A percentile compares a stretch with the other conserved stretches of the same genome.
Conservation (phyloP, 768 basidiomycete genomes). For the Russula brevipes region DNA sequence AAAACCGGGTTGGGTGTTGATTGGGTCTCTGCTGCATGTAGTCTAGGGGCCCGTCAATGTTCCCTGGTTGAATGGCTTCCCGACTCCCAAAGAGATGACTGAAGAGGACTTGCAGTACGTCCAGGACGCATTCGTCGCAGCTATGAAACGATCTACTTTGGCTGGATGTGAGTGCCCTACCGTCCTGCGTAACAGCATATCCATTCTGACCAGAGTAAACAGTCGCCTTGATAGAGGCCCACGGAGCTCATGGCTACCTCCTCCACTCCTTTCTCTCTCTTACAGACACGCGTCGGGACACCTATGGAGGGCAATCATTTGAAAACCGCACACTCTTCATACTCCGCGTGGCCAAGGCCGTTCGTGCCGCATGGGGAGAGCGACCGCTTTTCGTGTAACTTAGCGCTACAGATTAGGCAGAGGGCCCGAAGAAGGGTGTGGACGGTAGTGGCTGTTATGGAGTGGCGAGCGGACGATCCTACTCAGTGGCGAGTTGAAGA, state of each 20-base stretch:
- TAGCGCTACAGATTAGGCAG: constrained; percentile 51
- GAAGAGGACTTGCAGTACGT: constrained; percentile 49
- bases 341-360: constrained; percentile 47
- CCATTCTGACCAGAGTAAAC: background rate
- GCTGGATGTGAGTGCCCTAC: constrained; percentile 49
- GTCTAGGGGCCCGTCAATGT: constrained; percentile 60
- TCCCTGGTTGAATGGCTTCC: constrained; percentile 47
- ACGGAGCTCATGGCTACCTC: constrained; percentile 71
- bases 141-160: constrained; percentile 49
- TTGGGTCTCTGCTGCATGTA: constrained; percentile 26
- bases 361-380: constrained; percentile 52
- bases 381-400: constrained; percentile 68
- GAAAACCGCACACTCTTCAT: constrained; percentile 65
- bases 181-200: background rate
- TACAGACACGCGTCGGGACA: constrained; percentile 65
- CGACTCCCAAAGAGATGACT: constrained; percentile 56
- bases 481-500: constrained; percentile 49
- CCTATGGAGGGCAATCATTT: constrained; percentile 61
- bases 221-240: constrained; percentile 71
- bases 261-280: constrained; percentile 62
- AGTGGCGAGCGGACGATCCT: constrained; percentile 71
- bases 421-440: constrained; percentile 47
- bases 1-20: background rate
- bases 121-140: constrained; percentile 55
- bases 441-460: constrained; percentile 64